Base-by-base conservation (phyloP, 345 rosid species). In the Melastoma malabathricum region DNA sequence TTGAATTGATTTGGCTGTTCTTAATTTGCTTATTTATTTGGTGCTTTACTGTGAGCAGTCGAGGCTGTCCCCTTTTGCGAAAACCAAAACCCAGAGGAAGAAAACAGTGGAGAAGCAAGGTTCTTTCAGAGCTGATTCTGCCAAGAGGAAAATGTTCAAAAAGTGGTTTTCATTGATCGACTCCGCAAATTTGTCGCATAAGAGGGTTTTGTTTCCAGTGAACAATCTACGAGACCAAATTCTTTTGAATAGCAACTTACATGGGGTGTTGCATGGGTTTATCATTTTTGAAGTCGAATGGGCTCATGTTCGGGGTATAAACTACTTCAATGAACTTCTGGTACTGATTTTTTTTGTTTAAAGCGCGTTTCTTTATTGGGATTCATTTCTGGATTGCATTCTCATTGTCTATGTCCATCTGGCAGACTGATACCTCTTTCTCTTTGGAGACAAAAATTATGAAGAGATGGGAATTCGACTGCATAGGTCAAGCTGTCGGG, bases 401-500 rank as follows among this genome's bases (percentile, higher is more conserved):
- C 15, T 34, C 46, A 14, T 19, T 49, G 47, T 43, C 2, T 29
- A 18, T 51, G 17, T 61, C 53, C 58, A 18, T 34, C 39, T 44
- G 75, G 69, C 80, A 93, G 99, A 81, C 92, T n/a, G 97, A 85
- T 57, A 83, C 99, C 23, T 83, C 86, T 65, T 69, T 93, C 47
- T 97, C 99, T 46, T 46, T 93, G 19, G 99, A 93, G 70, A 68
- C 95, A 55, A 93, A 83, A 69, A 44, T 76, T 58, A 88, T 88
- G 99, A 80, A 50, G 64, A 79, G 97, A 74, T 93, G 95, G 99
- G 99, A 93, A 64, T 93, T 93, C 65, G 97, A 88, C 55, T 79
- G 99, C 66, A 75, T 88, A 44, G 45, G 66, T 31, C 97, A 93
- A 64, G 99, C 95, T 47, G 79, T 64, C 50, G 66, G 59, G 47